A percentile compares a stretch with the other conserved stretches of the same genome.
Evolutionary conservation across 306 rosid species (phyloP).

Genomic region (Bauhinia variegata): DNA sequence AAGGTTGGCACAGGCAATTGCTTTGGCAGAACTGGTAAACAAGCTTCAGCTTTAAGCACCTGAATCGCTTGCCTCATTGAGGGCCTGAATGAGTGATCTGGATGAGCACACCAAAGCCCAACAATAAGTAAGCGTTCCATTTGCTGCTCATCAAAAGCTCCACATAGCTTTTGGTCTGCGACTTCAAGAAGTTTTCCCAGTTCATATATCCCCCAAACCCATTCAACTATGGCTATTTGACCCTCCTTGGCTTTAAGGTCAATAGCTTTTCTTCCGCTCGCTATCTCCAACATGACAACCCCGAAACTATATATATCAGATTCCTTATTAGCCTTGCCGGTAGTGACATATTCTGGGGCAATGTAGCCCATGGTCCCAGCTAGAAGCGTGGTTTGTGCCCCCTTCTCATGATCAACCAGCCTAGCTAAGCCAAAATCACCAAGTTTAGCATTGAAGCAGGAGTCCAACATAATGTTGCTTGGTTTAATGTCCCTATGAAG

Average conservation of each 20-base stretch:
- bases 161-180: conserved; percentile 34
- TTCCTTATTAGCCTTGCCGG: conserved; percentile 42
- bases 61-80: conserved; percentile 44
- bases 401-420: conserved; percentile 44
- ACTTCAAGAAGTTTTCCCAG: conserved; percentile 31
- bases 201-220: conserved; percentile 54
- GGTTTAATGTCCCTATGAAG: conserved; percentile 56
- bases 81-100: conserved; percentile 40
- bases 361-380: conserved; percentile 51
- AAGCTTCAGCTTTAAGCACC: conserved; percentile 43
- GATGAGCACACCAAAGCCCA: conserved; percentile 59
- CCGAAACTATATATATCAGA: conserved; percentile 50
- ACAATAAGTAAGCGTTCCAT: conserved; percentile 37
- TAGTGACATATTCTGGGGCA: conserved; percentile 45
- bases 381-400: conserved; percentile 36
- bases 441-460: conserved; percentile 45
- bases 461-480: conserved; percentile 56
- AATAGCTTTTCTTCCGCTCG: conserved; percentile 39
- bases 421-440: conserved; percentile 58
- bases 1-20: conserved; percentile 49
- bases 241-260: conserved; percentile 25
- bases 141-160: conserved; percentile 37
- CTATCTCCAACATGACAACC: conserved; percentile 46
- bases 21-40: conserved; percentile 39
- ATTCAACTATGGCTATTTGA: conserved; percentile 35